phyloP scores from a whole-genome alignment of 192 early-diverging fungal genomes.

The Jimgerdemannia flammicorona region DNA sequence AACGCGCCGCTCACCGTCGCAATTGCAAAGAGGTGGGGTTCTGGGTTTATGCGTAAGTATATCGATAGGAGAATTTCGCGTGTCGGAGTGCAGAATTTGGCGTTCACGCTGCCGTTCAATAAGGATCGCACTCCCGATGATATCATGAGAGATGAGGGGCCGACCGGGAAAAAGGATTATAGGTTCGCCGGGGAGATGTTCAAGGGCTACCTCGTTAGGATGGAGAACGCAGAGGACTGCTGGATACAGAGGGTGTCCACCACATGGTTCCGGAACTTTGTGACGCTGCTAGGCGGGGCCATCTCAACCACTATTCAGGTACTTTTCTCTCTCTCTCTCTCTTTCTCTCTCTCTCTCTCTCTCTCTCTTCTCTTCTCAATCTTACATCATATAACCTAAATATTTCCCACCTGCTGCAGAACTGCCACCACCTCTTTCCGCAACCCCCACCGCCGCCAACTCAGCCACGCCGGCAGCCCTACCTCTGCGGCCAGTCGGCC shows the following conservation, averaged over 20 bases:
- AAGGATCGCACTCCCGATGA: conserved; percentile 23
- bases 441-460: conserved; percentile 1
- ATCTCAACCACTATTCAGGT: conserved; percentile 34
- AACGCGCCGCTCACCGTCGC: conserved; percentile 38
- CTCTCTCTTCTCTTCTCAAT: background rate
- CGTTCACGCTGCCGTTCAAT: conserved; percentile 30
- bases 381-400: background rate
- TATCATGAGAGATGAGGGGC: conserved; percentile 30
- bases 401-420: background rate
- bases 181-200: conserved; percentile 43
- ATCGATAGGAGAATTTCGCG: conserved; percentile 22
- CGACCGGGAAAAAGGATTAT: conserved; percentile 36
- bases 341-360: background rate
- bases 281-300: conserved; percentile 21
- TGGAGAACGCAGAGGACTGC: conserved; percentile 33
- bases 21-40: conserved; percentile 30
- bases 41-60: conserved; percentile 37
- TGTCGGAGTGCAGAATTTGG: conserved; percentile 33
- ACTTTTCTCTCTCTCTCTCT: background rate
- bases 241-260: conserved; percentile 32
- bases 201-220: conserved; percentile 31
- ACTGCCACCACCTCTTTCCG: conserved; percentile 21
- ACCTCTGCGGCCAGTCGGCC: conserved; percentile 39
- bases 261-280: conserved; percentile 42
- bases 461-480: background rate